Evolutionary conservation across 495 filamentous ascomycete species (phyloP), one percentile per base, ranked within the genome.

Genomic region (Podospora pseudocomata): DNA sequence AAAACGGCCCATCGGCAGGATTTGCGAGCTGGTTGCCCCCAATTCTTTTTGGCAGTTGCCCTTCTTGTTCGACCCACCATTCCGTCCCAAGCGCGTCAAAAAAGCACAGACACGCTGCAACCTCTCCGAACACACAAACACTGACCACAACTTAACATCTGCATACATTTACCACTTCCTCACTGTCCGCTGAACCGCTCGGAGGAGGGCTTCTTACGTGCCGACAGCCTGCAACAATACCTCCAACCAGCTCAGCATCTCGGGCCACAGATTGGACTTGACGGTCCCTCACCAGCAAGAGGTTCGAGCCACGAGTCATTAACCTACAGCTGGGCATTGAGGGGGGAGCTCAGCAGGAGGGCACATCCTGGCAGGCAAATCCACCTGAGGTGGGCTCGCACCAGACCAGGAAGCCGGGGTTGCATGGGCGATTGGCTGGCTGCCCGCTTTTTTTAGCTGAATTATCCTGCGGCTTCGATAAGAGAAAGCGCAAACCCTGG

Each of bases 231-330:
- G 30, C 30, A 32, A 32, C 4, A 32, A 5, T 7, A 7, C 3
- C 7, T 7, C 7, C 30, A 7, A 32, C 30, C 30, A 32, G 30
- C 30, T 32, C 30, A 32, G 30, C 30, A 32, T 4, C 30, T 32
- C 30, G 30, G 30, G 30, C 30, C 30, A 5, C 7, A 7, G 3
- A 32, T 49, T 13, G 7, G 39, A 49, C 15, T 11, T 32, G 30
- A 32, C 30, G 7, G 30, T 49, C 39, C 5, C 7, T 49, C 39
- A 49, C 5, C 7, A 49, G 23, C 23, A 23, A 23, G 39, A 49
- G 39, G 39, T 49, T 58, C 18, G n/a, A 19, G 23, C 55, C 55
- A 26, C 55, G 55, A 58, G 55, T 58, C 55, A 58, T 58, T 58
- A 58, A 49, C 39, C 55, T 4, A 15, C 55, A 26, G 55, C 55